Evolutionary conservation across 208 protist genomes (phyloP), one percentile per base, ranked within the genome.

Genomic region (Vickermania ingenoplastis): DNA sequence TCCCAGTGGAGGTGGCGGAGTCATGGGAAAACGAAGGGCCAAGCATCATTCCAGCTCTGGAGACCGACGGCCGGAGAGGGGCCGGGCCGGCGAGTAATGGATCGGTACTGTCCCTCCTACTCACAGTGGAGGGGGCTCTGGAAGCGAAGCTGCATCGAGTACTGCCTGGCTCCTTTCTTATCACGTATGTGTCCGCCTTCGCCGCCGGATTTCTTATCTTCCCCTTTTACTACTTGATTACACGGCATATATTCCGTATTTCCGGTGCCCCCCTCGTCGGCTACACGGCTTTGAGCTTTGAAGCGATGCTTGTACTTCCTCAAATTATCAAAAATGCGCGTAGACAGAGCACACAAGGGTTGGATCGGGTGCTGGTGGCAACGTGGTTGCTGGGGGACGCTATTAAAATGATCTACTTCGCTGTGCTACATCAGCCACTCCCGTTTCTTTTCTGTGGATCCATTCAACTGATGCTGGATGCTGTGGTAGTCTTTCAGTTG

Each of bases 251-350:
- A 17, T 17, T 45, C 11, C 36, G 17, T 17, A 45, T 45, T 7
- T 45, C 36, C 17, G 36, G 36, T 7, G 36, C 3, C 57, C 41
- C 29, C 7, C 58, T 87, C 23, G 71, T 91, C 13, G 87, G 87
- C 14, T 94, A 89, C 70, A 2, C 65, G 3, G 66, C 87, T 0
- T 66, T 94, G 7, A 65, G 71, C 27, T 69, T 89, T 22, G 83
- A 94, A 59, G 67, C 83, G 13, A 57, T 78, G 36, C 63, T 94
- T 21, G 71, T 89, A 24, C 1, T 86, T 5, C 87, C 87, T 27
- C 87, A 94, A 60, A 86, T 91, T 31, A 56, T 91, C n/a, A 73
- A 65, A 13, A 91, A 94, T 59, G 59, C 75, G 4, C 70, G 80
- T n/a, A 69, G 81, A 17, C 53, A 65, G 31, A 83, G 69, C 52